Evolutionary conservation across 768 basidiomycete genomes (phyloP), one percentile per base, ranked within the genome.

Genomic region (Russula abietina): DNA sequence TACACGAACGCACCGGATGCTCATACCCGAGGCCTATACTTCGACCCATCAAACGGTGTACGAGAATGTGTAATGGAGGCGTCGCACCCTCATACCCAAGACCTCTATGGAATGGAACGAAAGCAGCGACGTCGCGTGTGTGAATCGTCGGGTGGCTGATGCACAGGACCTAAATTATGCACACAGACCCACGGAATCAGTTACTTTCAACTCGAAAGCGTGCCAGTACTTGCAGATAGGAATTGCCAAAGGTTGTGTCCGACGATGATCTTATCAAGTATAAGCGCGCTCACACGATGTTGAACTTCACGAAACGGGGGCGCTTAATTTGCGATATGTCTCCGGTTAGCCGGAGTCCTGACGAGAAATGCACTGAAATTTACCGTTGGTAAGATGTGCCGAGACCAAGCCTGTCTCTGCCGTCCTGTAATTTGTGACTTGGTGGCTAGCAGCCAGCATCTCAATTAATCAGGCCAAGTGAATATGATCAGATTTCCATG

Each of bases 201-300:
- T 19, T 16, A 41, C 22, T 32, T 24, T 28, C 57, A 55, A 32
- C 33, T 30, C 32, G 55, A 33, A 67, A 61, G 14, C 59, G 43
- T 41, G 43, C 6, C 24, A 28, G 41, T 17, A 72, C 77, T 54
- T 67, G 81, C 83, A 53, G 82, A 82, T 62, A 84, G 71, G 65
- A 81, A 79, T 46, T 76, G 73, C 82, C 82, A 84, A 22, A 84
- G 69, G 36, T 75, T 72, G 67, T 84, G 78, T n/a, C 83, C 83
- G n/a, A 84, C 75, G 30, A 84, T 70, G 19, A 84, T 77, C 66
- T 81, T 83, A 61, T 75, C 73, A 19, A 68, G 71, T 54, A 83
- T 75, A 49, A 80, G 66, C n/a, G 69, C 67, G 14, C 76, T 74
- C 10, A 83, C 79, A 9, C 71, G 74, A 41, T 73, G 66, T 68